Evolutionary conservation across 2,329 filamentous ascomycete genomes (phyloP).

Genomic region (Penicillium sp.): DNA sequence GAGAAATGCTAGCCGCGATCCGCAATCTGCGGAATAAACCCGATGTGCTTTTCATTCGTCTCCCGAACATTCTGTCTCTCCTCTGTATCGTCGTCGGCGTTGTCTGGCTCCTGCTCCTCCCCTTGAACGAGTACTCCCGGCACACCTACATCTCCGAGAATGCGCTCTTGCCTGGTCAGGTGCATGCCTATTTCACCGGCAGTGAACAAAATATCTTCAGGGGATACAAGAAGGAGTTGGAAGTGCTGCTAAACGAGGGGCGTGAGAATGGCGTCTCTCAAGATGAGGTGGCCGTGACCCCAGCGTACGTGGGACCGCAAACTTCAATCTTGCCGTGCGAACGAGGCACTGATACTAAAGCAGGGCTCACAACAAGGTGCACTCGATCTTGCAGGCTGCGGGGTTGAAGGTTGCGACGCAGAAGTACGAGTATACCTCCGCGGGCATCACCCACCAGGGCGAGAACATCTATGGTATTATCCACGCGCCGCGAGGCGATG

Average conservation of each 20-base stretch:
- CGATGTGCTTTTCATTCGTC: conserved; percentile 66
- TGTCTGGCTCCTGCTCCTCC: conserved; percentile 84
- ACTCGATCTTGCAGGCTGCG: conserved; percentile 70
- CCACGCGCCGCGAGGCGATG: conserved; percentile 89
- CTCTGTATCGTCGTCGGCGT: conserved; percentile 82
- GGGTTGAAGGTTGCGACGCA: conserved; percentile 87
- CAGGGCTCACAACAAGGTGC: conserved; percentile 66
- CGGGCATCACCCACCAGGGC: conserved; percentile 70
- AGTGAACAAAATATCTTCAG: conserved; percentile 94
- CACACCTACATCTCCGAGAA: conserved; percentile 97
- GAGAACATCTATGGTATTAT: conserved; percentile 94
- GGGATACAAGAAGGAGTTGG: conserved; percentile 82
- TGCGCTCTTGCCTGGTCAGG: conserved; percentile 88
- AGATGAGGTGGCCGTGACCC: conserved; percentile 24
- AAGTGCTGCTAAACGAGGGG: conserved; percentile 43
- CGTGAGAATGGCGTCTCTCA: conserved; percentile 30
- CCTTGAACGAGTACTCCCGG: conserved; percentile 85
- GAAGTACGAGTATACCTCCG: conserved; percentile 79
- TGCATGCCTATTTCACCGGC: conserved; percentile 95
- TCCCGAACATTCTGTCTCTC: conserved; percentile 84
- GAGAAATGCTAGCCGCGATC: conserved; percentile 35
- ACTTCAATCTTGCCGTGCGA: not conserved
- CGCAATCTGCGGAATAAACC: conserved; percentile 70
- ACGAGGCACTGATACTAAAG: conserved; percentile 17
- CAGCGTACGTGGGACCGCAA: conserved; percentile 24